Conservation (phyloP, 495 filamentous ascomycete genomes). For the Tricharina praecox region DNA sequence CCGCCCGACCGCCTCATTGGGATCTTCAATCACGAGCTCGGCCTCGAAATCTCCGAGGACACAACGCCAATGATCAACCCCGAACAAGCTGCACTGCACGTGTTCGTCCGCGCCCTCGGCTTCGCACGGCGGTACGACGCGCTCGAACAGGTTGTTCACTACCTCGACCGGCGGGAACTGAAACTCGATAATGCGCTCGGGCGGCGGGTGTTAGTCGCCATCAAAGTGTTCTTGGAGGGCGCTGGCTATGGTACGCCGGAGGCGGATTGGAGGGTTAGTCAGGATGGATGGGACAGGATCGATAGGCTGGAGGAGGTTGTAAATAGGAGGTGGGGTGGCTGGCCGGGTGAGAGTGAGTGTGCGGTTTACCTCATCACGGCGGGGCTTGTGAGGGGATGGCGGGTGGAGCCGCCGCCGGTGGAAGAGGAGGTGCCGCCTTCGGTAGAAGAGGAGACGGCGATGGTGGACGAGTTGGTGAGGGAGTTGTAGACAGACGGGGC, state of each 20-base stretch:
- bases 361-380: neutral
- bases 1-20: constrained; percentile 6
- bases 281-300: constrained; percentile 1
- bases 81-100: constrained; percentile 10
- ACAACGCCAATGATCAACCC: neutral
- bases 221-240: constrained; percentile 13
- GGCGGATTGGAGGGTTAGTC: neutral
- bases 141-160: constrained; percentile 5
- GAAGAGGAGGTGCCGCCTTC: constrained; percentile 10
- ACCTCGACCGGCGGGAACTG: neutral
- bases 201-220: constrained; percentile 14
- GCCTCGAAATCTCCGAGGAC: neutral
- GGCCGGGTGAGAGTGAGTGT: constrained; percentile 1
- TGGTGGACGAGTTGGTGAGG: too few relatives aligned
- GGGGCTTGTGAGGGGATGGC: neutral
- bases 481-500: too few relatives aligned
- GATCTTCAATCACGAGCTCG: constrained; percentile 6
- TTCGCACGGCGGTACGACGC: constrained; percentile 6
- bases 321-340: constrained; percentile 2
- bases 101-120: constrained; percentile 15
- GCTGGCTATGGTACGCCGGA: neutral
- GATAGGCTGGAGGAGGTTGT: constrained; percentile 2
- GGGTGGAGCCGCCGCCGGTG: constrained; percentile 1
- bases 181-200: constrained; percentile 2
- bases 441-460: too few relatives aligned